Base-by-base conservation (phyloP, 139 green algal species). In the Asterochloris erici region DNA sequence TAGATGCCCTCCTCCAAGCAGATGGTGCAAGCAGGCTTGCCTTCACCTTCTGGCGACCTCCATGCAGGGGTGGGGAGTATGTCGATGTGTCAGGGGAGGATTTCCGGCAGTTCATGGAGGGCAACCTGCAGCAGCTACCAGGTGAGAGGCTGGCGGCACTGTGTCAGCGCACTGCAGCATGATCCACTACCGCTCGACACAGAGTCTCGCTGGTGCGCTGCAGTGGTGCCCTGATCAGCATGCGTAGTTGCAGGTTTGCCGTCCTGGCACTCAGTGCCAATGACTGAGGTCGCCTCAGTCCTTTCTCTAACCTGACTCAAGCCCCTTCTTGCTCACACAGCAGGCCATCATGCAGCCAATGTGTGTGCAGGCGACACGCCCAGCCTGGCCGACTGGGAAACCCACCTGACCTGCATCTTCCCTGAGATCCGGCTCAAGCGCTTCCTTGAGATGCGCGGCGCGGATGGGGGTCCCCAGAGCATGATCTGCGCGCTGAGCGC, bases 371-470 rank as follows among this genome's bases (percentile, higher is more conserved):
- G 96, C 2, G 92, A 96, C 84, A 88, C 90, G 63, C 94, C 97
- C 27, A 98, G 89, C 14, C 90, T 98, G 24, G 86, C 89, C 9
- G 97, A 99, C 87, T 99, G 94, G 95, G 93, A 98, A 81, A 93
- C 94, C 81, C 97, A 99, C 90, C 88, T 99, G 28, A 98, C 97
- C 63, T 98, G 95, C 79, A 94, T 98, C 85, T 99, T 99, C 89
- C 97, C 96, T 0, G 97, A 99, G 84, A 95, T 99, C 62, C 89
- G 96, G 38, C 86, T 99, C 24, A 99, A 99, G 87, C 91, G 85
- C 27, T 99, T 96, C 84, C 84, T 99, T 69, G 97, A 99, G 90
- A 99, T 99, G 97, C 89, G 97, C 15, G 97, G 97, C 66, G 96
- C 97, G 0, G 97, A 99, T 85, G 94, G 92, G 21, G 97, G 97